Evolutionary conservation across 176 grass and related monocot species (phyloP).

Genomic region (Raddia guianensis): DNA sequence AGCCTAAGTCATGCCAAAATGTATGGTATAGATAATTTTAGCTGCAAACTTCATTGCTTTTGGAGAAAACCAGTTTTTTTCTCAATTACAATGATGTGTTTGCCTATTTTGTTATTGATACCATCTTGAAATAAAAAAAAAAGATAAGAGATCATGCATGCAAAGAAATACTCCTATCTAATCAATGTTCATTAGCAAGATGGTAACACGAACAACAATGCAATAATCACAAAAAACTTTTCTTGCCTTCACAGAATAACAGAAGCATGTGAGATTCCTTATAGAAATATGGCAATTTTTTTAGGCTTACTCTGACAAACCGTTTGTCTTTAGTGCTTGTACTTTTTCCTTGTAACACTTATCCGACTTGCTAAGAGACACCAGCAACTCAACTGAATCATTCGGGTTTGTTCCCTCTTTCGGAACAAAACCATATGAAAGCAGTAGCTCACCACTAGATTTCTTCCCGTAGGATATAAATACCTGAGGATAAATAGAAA

Average conservation of each 20-base stretch:
- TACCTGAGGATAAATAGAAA: slow-evolving; percentile 58
- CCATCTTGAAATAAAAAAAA: not conserved
- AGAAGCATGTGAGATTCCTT: slow-evolving; percentile 17
- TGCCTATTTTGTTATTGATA: not conserved
- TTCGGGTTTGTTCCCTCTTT: slow-evolving; percentile 96
- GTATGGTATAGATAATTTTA: not conserved
- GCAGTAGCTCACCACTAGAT: slow-evolving; percentile 92
- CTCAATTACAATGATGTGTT: not conserved
- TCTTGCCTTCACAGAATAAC: slow-evolving; percentile 14
- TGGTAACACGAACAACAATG: not conserved
- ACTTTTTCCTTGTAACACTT: slow-evolving; percentile 86
- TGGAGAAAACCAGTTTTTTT: not conserved
- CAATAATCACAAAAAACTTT: not conserved
- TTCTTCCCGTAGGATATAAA: slow-evolving; percentile 98
- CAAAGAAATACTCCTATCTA: slow-evolving; percentile 1
- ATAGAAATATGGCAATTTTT: slow-evolving; percentile 15
- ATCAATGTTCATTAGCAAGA: not conserved
- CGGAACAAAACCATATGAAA: slow-evolving; percentile 97
- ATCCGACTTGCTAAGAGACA: slow-evolving; percentile 83
- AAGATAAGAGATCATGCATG: slow-evolving; percentile 24
- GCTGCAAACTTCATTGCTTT: slow-evolving; percentile 11
- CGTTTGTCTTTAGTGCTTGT: slow-evolving; percentile 66
- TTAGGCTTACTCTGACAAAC: slow-evolving; percentile 77
- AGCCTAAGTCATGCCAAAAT: slow-evolving; percentile 30
- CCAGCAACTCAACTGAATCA: slow-evolving; percentile 83